Base-by-base conservation (phyloP, 441 rosid species). In the Kokia cookei region DNA sequence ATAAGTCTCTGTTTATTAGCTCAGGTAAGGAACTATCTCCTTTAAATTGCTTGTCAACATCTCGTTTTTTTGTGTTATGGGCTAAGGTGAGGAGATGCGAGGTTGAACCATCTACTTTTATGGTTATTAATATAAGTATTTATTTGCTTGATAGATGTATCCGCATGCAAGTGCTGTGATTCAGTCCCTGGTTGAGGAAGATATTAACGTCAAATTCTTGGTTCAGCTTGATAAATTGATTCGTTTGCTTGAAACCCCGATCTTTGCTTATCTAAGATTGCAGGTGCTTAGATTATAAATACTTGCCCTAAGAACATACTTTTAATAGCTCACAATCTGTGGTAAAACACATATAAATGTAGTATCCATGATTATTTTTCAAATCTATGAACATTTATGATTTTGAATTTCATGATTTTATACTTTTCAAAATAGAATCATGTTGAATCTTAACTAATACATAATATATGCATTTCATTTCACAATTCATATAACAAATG, bases 201-300 rank as follows among this genome's bases (percentile, higher is more conserved):
- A 97, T 78, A 86, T 97, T 35, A 91, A 90, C 48, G 92, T 92
- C 86, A 97, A 91, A 78, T 97, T 97, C 86, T 91, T 97, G 77
- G 97, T 97, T 68, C 99, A 97, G 88, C 92, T 97, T 81, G 99
- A 97, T 86, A 94, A 97, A 86, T 81, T 97, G 89, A 89, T 94
- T 78, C 91, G 93, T 64, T 91, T 97, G 88, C 90, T 97, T 22
- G 99, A 97, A 84, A 97, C 99, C 75, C 99, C 99, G 70, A 93
- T 90, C 76, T 97, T 97, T 66, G 94, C 99, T 76, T 91, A 93
- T 85, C 99, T 97, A 75, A 91, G 99, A 80, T 85, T 97, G 90
- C 99, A 97, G 99, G 99, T 94, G 79, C 78, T 66, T 78, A 61
- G 53, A 53, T 72, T 48, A 24, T 3, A 66, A 15, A 14, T 40